Evolutionary conservation across 306 rosid species (phyloP), one percentile per base, ranked within the genome.

Genomic region (Malus sieversii): DNA sequence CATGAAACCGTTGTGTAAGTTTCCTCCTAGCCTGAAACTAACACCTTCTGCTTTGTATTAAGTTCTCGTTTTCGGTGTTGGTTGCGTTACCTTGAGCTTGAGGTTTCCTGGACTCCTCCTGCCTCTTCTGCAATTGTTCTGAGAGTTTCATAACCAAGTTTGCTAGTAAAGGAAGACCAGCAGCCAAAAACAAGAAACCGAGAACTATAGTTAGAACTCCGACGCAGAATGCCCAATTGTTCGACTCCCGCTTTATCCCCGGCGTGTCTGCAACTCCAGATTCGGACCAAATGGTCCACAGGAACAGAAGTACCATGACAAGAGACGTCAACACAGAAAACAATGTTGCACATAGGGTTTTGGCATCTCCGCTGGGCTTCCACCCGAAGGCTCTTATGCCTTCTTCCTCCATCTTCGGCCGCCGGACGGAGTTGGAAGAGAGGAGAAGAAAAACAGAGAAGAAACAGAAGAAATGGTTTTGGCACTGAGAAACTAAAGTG

Each of bases 151-250:
- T 76, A 67, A 80, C 77, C 82, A 90, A 76, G 67, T 85, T 84
- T 3, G 83, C 79, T 20, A 90, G 76, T 42, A 90, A 80, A 69
- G 93, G 91, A 69, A 88, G 68, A 71, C 91, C 91, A 13, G 80
- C 67, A 30, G 57, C 80, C 65, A 85, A 51, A 63, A 90, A 81
- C 64, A 88, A 14, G 82, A 88, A 66, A n/a, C 90, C 90, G 13
- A 85, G 76, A 73, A 90, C 76, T 83, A 86, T 68, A 20, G 85
- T 85, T 67, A 86, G 66, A 4, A 76, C 79, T 27, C 88, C 92
- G 42, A 87, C 44, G 9, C 57, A 79, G 25, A 86, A 77, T 51
- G 75, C 76, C 87, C 87, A 82, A 33, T 61, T n/a, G 20, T 40
- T 13, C 33, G 20, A 20, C 40, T 22, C 48, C 44, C 58, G 22